Conservation (phyloP, 1,284 basidiomycete species). For the Trametes hirsuta region DNA sequence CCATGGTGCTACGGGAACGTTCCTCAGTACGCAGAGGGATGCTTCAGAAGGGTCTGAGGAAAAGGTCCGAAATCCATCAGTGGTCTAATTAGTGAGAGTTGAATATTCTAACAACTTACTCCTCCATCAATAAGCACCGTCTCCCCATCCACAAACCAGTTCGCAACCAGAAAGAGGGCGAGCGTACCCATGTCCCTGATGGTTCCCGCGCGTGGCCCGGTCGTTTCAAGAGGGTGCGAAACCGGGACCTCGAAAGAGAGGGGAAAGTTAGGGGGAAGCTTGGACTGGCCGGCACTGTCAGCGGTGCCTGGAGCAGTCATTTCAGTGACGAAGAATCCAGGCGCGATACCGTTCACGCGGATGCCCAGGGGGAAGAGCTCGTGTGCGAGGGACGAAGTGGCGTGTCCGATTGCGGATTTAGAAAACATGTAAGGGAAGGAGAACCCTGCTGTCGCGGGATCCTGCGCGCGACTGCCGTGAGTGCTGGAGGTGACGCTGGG, state of each 20-base stretch:
- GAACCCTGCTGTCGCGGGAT: slow-evolving; percentile 43
- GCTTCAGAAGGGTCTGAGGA: slow-evolving; percentile 40
- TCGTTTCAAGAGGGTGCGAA: slow-evolving; percentile 23
- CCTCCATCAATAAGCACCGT: slow-evolving; percentile 56
- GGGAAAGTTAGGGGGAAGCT: slow-evolving; percentile 26
- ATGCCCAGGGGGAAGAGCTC: slow-evolving; percentile 54
- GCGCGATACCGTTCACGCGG: slow-evolving; percentile 56
- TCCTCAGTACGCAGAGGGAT: slow-evolving; percentile 43
- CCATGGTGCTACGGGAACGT: too few species aligned
- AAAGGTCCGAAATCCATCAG: too few species aligned
- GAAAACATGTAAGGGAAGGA: slow-evolving; percentile 54
- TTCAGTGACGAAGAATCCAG: slow-evolving; percentile 40
- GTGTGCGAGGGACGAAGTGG: slow-evolving; percentile 50
- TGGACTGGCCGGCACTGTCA: slow-evolving; percentile 40
- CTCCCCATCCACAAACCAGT: slow-evolving; percentile 55
- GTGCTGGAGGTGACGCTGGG: not conserved
- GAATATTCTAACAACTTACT: slow-evolving; percentile 35
- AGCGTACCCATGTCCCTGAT: slow-evolving; percentile 46
- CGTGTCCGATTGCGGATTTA: slow-evolving; percentile 54
- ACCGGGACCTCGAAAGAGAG: slow-evolving; percentile 41
- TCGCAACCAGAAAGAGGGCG: slow-evolving; percentile 47
- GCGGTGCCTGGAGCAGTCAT: slow-evolving; percentile 39
- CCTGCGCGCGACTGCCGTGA: slow-evolving; percentile 29
- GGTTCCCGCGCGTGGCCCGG: slow-evolving; percentile 25
- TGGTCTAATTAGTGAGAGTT: too few species aligned